A percentile compares a stretch with the other conserved stretches of the same genome.
Conservation (phyloP, 352 stramenopile genomes). For the Ochromonadaceae sp. region DNA sequence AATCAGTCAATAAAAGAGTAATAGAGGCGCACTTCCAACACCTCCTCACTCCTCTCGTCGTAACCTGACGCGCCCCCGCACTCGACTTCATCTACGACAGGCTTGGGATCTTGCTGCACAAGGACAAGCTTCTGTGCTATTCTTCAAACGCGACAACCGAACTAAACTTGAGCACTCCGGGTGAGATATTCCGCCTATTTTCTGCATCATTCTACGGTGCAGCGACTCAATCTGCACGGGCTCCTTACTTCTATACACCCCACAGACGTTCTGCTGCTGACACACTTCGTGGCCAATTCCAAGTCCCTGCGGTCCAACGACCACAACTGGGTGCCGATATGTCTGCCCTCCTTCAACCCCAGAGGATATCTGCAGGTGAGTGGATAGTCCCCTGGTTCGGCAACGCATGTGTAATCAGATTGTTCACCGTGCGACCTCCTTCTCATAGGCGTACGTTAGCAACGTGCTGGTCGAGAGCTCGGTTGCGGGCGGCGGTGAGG, state of each 20-base stretch:
- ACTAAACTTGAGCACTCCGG: background rate
- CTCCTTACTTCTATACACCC: too few relatives aligned
- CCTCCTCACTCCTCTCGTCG: too few relatives aligned
- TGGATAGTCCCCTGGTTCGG: too few relatives aligned
- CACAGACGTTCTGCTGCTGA: background rate
- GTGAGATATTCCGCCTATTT: background rate
- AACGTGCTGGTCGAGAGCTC: too few relatives aligned
- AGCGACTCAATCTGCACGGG: too few relatives aligned
- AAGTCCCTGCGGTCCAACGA: background rate
- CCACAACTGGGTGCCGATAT: constrained; percentile 10
- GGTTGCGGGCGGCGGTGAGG: too few relatives aligned
- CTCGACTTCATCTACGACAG: background rate
- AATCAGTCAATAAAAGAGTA: too few relatives aligned
- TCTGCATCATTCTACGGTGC: background rate
- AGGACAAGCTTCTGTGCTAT: background rate
- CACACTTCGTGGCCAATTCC: background rate
- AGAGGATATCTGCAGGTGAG: constrained; percentile 12
- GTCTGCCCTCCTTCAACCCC: constrained; percentile 10
- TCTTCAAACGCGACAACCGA: background rate
- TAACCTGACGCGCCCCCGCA: too few relatives aligned
- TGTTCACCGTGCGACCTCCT: too few relatives aligned
- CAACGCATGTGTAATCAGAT: too few relatives aligned
- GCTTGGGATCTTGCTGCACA: background rate
- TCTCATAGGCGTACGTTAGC: too few relatives aligned
- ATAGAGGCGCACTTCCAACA: too few relatives aligned